Percentiles rank a stretch among this genome's conserved stretches.
Evolutionary conservation across 2,329 filamentous ascomycete species (phyloP).

Genomic region (Verticillium isaacii): DNA sequence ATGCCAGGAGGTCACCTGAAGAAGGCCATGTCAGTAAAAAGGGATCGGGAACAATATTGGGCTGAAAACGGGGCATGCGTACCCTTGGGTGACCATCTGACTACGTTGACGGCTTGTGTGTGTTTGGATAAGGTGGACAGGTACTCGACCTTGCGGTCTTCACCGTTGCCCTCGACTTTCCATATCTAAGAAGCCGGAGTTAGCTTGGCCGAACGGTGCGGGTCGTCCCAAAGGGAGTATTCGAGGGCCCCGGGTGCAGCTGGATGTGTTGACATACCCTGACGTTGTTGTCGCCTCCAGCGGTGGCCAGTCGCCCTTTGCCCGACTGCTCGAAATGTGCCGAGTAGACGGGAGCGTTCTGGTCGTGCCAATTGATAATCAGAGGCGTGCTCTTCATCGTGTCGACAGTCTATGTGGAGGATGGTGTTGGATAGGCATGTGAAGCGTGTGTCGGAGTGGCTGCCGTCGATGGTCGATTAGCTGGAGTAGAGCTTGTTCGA

Average conservation of each 20-base stretch:
- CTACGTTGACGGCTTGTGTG: conserved; percentile 96
- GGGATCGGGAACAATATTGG: neutral
- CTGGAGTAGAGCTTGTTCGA: neutral
- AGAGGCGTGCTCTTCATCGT: conserved; percentile 94
- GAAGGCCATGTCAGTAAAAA: neutral
- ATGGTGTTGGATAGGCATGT: conserved; percentile 4
- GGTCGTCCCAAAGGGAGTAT: neutral
- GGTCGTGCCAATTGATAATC: conserved; percentile 98
- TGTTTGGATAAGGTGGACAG: conserved; percentile 89
- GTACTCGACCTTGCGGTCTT: conserved; percentile 86
- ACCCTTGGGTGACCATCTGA: conserved; percentile 94
- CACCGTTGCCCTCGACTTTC: conserved; percentile 80
- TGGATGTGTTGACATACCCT: conserved; percentile 53
- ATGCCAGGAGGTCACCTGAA: conserved; percentile 85
- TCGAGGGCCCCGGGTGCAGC: neutral
- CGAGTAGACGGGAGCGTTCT: conserved; percentile 94
- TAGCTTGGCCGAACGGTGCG: conserved; percentile 2
- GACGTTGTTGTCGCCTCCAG: conserved; percentile 94
- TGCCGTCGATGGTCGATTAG: neutral
- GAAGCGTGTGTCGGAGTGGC: neutral
- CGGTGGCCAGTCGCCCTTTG: conserved; percentile 88
- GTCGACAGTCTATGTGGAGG: conserved; percentile 21
- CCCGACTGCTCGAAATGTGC: conserved; percentile 92
- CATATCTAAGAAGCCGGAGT: conserved; percentile 59
- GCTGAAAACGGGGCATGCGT: conserved; percentile 18